Conservation (phyloP, 164 flowering plant species). For the Dillenia turbinata region DNA sequence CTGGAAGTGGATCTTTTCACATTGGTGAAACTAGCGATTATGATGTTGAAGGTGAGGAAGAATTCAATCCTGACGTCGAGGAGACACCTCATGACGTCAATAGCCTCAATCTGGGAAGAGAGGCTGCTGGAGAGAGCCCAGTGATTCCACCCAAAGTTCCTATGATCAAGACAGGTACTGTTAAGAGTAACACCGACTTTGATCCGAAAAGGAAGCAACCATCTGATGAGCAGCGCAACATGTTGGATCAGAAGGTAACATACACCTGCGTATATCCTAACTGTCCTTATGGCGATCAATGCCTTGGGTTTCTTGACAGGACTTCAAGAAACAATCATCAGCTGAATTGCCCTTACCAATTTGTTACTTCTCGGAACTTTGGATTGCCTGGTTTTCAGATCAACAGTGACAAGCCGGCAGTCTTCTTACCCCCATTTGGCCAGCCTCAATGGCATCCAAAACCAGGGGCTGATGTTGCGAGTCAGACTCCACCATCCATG, state of each 20-base stretch:
- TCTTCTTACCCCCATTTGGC: no score
- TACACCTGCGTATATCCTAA: conserved; percentile 18
- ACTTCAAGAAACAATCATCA: conserved; percentile 22
- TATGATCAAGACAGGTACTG: not conserved
- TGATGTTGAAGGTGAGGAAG: not conserved
- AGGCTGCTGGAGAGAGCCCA: no score
- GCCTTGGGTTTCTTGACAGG: conserved; percentile 21
- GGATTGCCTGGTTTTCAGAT: no score
- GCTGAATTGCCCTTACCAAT: conserved; percentile 7
- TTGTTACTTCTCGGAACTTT: not conserved
- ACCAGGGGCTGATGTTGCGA: no score
- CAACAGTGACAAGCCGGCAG: no score
- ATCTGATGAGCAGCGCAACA: no score
- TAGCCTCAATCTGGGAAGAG: no score
- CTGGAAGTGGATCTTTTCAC: no score
- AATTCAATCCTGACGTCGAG: not conserved
- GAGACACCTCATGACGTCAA: conserved; percentile 1
- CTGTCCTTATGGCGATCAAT: conserved; percentile 17
- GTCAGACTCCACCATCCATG: no score
- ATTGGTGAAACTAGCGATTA: no score
- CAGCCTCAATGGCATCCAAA: no score
- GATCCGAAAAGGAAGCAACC: not conserved
- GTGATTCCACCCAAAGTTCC: not conserved
- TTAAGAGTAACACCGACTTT: conserved; percentile 5
- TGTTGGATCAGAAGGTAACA: not conserved